Base-by-base conservation (phyloP, 2,329 filamentous ascomycete species). In the Beauveria caledonica region DNA sequence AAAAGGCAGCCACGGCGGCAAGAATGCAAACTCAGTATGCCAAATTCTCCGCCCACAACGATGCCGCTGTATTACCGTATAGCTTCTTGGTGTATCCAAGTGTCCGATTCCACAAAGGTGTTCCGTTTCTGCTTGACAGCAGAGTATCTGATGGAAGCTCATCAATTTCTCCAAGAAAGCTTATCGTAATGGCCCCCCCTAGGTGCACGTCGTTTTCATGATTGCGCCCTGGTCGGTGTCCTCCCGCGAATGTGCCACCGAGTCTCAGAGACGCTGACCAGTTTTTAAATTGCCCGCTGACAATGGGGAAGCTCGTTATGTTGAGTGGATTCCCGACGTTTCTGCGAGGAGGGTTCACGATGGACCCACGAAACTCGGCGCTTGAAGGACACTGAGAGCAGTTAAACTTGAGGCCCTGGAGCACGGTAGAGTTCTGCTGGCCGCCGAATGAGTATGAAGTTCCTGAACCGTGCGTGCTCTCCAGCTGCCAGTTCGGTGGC, bases 371-470 rank as follows among this genome's bases (percentile, higher is more conserved):
- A 23, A 57, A 57, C 44, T 57, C 54, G 27, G 8, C 19, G 44
- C 54, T 57, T 3, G 54, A 57, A 4, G 49, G 29, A 21, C 54
- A 57, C 29, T 57, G 27, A 7, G 54, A 57, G 15, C 54, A 57
- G 29, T 57, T 57, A 21, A 57, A 57, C 19, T 17, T 48, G 40
- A 57, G n/a, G 33, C 15, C 7, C 9, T 49, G 54, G 13, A 40
- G 21, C n/a, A 40, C 27, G 1, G 44, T 49, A 6, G 29, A 57
- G 10, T 57, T 57, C 8, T 44, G 19, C 2, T 57, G 29, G 8
- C 54, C 54, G 19, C 44, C 13, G 29, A 57, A 57, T 6, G 54
- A 57, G 29, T 57, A 57, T 17, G 54, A 57, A 4, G 44, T 57
- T 19, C 44, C 54, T 9, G 27, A 39, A 17, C 44, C 11, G 19